Conservation (phyloP, 2,329 filamentous ascomycete species). For the Paradendryphiella salina region DNA sequence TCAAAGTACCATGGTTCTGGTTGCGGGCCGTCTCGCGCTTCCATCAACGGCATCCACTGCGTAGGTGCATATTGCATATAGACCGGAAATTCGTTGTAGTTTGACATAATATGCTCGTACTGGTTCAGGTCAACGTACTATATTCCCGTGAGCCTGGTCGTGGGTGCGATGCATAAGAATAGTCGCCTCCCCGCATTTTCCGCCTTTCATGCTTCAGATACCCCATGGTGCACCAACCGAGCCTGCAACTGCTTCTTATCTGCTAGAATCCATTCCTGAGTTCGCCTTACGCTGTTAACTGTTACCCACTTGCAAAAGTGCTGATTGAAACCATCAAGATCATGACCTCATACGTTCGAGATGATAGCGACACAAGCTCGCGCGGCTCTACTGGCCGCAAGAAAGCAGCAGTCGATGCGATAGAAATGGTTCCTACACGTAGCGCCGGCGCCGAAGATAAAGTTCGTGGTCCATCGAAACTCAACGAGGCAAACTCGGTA, state of each 20-base stretch:
- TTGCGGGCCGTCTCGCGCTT: constrained; percentile 8
- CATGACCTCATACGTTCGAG: constrained; percentile 8
- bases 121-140: background rate
- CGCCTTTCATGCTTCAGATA: background rate
- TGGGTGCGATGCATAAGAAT: background rate
- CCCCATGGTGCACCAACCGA: background rate
- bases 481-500: constrained; percentile 25
- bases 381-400: constrained; percentile 5
- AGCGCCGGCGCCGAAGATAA: background rate
- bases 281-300: too few relatives aligned
- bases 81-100: background rate
- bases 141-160: background rate
- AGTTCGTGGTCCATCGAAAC: constrained; percentile 5
- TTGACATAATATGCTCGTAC: too few relatives aligned
- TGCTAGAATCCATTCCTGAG: background rate
- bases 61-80: constrained; percentile 1
- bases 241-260: background rate
- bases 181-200: background rate
- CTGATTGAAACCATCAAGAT: background rate
- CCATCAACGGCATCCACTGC: constrained; percentile 1
- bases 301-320: background rate
- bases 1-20: constrained; percentile 11
- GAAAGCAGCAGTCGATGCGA: constrained; percentile 1
- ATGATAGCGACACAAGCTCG: constrained; percentile 9
- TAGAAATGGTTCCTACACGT: constrained; percentile 10